Base-by-base conservation (phyloP, 1,284 basidiomycete genomes). In the Cutaneotrichosporon cyanovorans region DNA sequence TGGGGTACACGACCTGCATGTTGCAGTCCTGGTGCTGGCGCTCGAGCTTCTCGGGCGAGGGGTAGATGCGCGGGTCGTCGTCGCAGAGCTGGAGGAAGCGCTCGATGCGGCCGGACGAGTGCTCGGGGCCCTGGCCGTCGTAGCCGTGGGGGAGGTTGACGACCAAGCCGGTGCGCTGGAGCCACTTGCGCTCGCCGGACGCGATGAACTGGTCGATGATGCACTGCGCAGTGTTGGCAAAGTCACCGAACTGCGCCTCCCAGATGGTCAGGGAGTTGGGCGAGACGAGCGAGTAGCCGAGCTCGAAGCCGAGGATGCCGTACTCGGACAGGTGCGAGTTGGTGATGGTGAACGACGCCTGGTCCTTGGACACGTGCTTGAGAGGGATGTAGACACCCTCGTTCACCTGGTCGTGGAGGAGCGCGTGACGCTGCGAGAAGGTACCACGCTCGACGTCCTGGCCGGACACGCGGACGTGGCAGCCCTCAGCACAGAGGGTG, bases 161-260 rank as follows among this genome's bases (percentile, higher is more conserved):
- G 30, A 96, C 89, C 53, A 99, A 72, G 43, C 95, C 95, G 42
- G 83, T 87, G 53, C 95, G 83, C 75, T 98, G 93, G 46, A 97
- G 72, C 95, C 95, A 98, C 73, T 99, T 99, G 59, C 91, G 78
- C 76, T 99, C 95, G 40, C 93, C 93, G 16, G 92, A 87, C 22
- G 92, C 90, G 56, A 99, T 87, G 76, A 96, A 99, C 73, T 99
- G 93, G 72, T 99, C 95, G 61, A 98, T 96, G 73, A 98, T 96
- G 71, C 84, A 87, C 74, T 97, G 93, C 4, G 93, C 93, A 57
- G 87, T 91, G 75, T 95, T 95, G 48, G 85, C 88, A 70, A 97
- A 98, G 73, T 98, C 95, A 71, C 93, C 93, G 63, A 98, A 97
- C 71, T 96, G 92, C 20, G 89, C 95, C 73, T 98, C 95, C 95